Evolutionary conservation across 208 protist species (phyloP), one percentile per base, ranked within the genome.

Genomic region (Trypanosoma scelopori): DNA sequence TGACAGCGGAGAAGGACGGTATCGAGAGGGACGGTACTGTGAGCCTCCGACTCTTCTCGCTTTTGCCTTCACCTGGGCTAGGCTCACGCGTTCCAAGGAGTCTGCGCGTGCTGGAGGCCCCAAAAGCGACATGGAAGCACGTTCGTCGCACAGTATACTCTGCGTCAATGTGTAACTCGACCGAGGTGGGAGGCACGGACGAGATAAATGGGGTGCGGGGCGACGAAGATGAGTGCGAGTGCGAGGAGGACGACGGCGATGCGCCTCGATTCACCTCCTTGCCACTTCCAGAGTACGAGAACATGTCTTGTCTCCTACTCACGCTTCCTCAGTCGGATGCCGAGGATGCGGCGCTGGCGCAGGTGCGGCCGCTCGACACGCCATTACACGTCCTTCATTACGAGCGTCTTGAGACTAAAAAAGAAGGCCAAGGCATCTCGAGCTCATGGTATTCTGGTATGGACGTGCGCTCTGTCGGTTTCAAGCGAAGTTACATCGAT

Each of bases 281-380:
- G 12, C 79, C 73, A 32, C 2, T 84, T 1, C 53, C 47, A 3
- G 70, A 79, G 47, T 78, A 78, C 48, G 64, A 84, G 53, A 55
- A 74, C 18, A 76, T 79, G 55, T 13, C 58, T 1, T 84, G 69
- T 55, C 6, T 84, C 30, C 30, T 84, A 15, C 46, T 84, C 5
- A 46, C 42, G 9, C 55, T 79, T 35, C 64, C 71, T 50, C 5
- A 15, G 3, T 25, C 45, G 4, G 64, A 13, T 7, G 22, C 35
- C 11, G 47, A 47, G 6, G 57, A 57, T 22, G 59, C 18, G 23
- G 30, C 7, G 12, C 58, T 53, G 28, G 67, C 52, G 3, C 13
- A 55, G 5, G 49, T 43, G 13, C 28, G 46, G 30, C 16, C 13
- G n/a, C 47, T 76, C 1, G 48, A 61, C 15, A 49, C 37, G 1